Base-by-base conservation (phyloP, 495 filamentous ascomycete species). In the Aspergillus saccharolyticus region DNA sequence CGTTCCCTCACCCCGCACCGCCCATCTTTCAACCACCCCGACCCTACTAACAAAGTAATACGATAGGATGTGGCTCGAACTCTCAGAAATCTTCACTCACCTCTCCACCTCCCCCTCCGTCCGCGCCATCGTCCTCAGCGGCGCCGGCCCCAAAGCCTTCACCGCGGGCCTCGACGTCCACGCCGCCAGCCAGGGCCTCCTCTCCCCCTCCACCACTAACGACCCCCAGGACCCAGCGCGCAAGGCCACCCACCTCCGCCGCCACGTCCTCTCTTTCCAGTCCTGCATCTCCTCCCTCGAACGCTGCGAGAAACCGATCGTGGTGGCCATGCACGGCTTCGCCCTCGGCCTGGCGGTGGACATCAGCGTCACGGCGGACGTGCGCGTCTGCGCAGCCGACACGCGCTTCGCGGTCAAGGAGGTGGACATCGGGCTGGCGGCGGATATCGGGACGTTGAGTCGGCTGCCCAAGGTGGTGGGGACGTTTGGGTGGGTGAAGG, bases 351-450 rank as follows among this genome's bases (percentile, higher is more conserved):
- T 97, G 21, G 94, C 85, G 9, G 86, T 98, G 63, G 94, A 98
- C 67, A 78, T 98, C 45, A 76, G 85, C 48, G 83, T 83, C 44
- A 85, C 87, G 51, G 83, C 86, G 48, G 94, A 97, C 66, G 80
- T 98, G 52, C 84, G 94, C 14, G 73, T 97, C 56, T 88, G 83
- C 62, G 77, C 85, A 0, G 64, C 72, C 15, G 79, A 85, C 49
- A 78, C 84, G 1, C 77, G 74, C 21, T 89, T 97, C 62, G 77
- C 85, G 0, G 90, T 97, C 20, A 96, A 96, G 66, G 95, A 97
- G 74, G 90, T 96, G 15, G 94, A 97, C 66, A 95, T 97, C 39
- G 94, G 94, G 0, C 70, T 98, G 24, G 94, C 94, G 14, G 94
- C 94, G 16, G 94, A 98, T 70, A 85, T 97, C 48, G 94, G 94